These are phyloP conservation scores for Botrytis squamosa DNA, from an alignment of 2,329 filamentous ascomycete genomes.

Conservation along the genomic window DNA sequence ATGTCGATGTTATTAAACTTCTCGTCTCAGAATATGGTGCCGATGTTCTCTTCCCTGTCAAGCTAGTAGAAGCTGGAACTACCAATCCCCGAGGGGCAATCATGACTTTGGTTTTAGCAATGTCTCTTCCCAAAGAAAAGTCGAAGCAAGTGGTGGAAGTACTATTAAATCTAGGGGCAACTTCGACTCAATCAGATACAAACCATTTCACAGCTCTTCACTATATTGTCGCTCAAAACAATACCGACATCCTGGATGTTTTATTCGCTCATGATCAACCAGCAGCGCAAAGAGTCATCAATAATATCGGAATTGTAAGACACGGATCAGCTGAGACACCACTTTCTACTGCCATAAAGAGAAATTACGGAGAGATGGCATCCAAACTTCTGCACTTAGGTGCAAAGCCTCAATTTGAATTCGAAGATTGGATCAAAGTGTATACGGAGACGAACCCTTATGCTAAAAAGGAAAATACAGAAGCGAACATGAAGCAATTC, in stretches of 20 bases:
- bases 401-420: slow-evolving; percentile 58
- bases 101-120: slow-evolving; percentile 66
- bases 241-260: slow-evolving; percentile 48
- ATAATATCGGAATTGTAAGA: slow-evolving; percentile 55
- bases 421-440: slow-evolving; percentile 62
- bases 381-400: slow-evolving; percentile 63
- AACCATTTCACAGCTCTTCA: slow-evolving; percentile 65
- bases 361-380: slow-evolving; percentile 52
- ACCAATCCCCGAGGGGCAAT: slow-evolving; percentile 56
- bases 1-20: slow-evolving; percentile 64
- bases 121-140: slow-evolving; percentile 61
- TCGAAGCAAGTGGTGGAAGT: slow-evolving; percentile 63
- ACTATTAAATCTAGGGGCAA: slow-evolving; percentile 69
- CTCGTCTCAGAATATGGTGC: slow-evolving; percentile 75
- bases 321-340: slow-evolving; percentile 49
- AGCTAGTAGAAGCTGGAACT: slow-evolving; percentile 41
- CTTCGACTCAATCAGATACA: slow-evolving; percentile 69
- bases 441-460: slow-evolving; percentile 46
- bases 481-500: slow-evolving; percentile 52
- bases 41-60: slow-evolving; percentile 73
- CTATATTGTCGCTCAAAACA: slow-evolving; percentile 55
- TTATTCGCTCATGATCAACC: slow-evolving; percentile 58
- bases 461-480: slow-evolving; percentile 42
- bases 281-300: slow-evolving; percentile 62
- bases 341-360: slow-evolving; percentile 58